These are phyloP conservation scores for Thymus quinquecostatus DNA, from an alignment of 257 asterid species.

Conservation along the genomic window DNA sequence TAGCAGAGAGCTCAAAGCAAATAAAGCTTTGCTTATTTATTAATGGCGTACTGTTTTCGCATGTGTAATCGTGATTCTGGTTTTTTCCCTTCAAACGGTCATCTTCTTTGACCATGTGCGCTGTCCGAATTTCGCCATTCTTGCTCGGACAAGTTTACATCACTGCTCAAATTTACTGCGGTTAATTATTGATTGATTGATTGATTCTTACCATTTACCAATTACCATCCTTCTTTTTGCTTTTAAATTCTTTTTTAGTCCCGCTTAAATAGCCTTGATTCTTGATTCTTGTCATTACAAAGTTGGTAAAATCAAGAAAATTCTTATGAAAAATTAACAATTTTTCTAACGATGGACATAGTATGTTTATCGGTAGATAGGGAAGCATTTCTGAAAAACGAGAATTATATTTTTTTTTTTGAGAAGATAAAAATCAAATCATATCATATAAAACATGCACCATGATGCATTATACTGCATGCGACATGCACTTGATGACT, in stretches of 20 bases:
- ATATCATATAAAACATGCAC: too few species aligned
- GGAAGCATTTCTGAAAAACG: too few species aligned
- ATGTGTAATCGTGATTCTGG: neutral
- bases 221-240: neutral
- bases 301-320: neutral
- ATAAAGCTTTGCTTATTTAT: conserved; percentile 27
- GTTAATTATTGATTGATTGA: neutral
- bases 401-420: neutral
- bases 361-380: too few species aligned
- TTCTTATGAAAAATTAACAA: too few species aligned
- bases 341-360: too few species aligned
- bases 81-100: conserved; percentile 42
- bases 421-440: too few species aligned
- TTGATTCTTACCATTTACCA: neutral
- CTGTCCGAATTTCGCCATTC: neutral
- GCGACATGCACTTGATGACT: neutral
- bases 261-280: neutral
- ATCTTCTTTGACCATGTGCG: conserved; percentile 29
- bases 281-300: neutral
- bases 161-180: neutral
- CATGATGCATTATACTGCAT: neutral
- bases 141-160: neutral
- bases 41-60: conserved; percentile 19
- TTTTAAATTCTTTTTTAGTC: neutral
- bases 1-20: conserved; percentile 13